Evolutionary conservation across 2,329 filamentous ascomycete species (phyloP).

Genomic region (Stagonosporopsis chrysanthemi): DNA sequence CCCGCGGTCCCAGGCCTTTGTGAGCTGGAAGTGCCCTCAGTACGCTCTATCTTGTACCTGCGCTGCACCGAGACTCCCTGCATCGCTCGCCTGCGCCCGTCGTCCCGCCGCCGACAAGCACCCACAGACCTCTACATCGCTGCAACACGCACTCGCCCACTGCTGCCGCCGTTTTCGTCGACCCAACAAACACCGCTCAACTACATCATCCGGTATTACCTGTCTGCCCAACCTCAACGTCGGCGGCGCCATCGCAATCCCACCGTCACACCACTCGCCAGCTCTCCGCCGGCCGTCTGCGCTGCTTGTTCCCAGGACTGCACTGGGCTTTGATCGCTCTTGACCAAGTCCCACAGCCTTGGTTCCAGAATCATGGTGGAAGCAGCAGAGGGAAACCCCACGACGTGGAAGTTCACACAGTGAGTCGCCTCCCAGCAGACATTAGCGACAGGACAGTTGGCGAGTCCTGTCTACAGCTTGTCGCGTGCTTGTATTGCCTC

Average conservation of each 20-base stretch:
- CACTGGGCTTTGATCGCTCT: slow-evolving; percentile 24
- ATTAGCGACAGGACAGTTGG: neutral
- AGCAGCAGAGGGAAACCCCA: slow-evolving; percentile 88
- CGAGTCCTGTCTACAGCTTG: neutral
- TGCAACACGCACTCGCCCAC: slow-evolving; percentile 19
- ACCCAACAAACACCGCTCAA: slow-evolving; percentile 34
- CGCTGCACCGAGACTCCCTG: slow-evolving; percentile 33
- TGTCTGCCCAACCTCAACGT: slow-evolving; percentile 37
- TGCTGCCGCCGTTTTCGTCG: slow-evolving; percentile 29
- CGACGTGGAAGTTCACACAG: slow-evolving; percentile 99
- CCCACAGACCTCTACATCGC: slow-evolving; percentile 15
- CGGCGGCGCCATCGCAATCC: slow-evolving; percentile 37
- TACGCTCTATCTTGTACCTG: slow-evolving; percentile 35
- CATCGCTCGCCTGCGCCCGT: slow-evolving; percentile 30
- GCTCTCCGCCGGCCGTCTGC: slow-evolving; percentile 19
- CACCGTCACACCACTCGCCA: slow-evolving; percentile 23
- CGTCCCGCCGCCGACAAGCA: slow-evolving; percentile 30
- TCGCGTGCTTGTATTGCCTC: slow-evolving; percentile 6
- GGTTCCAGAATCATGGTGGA: slow-evolving; percentile 81
- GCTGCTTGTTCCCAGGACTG: slow-evolving; percentile 15
- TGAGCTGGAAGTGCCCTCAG: slow-evolving; percentile 24
- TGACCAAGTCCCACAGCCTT: slow-evolving; percentile 26
- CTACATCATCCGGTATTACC: slow-evolving; percentile 40
- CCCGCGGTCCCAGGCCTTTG: slow-evolving; percentile 9
- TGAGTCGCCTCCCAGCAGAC: slow-evolving; percentile 59